Percentiles rank a stretch among this genome's conserved stretches.
These are phyloP conservation scores for Patellifolia procumbens DNA, from an alignment of 179 eudicot species.

Conservation along the genomic window DNA sequence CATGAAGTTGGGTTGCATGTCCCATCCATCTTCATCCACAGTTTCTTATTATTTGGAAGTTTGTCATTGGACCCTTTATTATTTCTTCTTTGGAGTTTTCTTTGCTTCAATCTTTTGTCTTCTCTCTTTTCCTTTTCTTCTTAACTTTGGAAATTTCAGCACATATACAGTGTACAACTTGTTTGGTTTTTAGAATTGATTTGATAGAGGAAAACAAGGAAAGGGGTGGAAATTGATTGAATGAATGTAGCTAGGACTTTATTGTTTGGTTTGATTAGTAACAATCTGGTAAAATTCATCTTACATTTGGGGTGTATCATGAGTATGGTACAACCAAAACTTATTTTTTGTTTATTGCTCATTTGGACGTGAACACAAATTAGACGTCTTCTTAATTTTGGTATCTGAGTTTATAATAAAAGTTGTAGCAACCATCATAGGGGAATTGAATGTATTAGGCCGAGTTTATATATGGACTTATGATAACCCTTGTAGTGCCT, in stretches of 20 bases:
- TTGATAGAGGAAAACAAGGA: neutral
- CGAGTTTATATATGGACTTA: no score
- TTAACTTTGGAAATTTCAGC: neutral
- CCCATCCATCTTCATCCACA: neutral
- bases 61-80: neutral
- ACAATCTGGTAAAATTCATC: no score
- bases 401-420: no score
- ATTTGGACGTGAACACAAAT: no score
- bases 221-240: neutral
- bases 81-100: neutral
- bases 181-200: neutral
- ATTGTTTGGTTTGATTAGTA: neutral
- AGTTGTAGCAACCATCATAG: no score
- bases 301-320: no score
- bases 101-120: neutral
- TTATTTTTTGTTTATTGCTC: no score
- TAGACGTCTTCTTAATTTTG: no score
- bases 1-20: slow-evolving; percentile 10
- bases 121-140: neutral
- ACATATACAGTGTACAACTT: neutral
- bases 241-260: neutral
- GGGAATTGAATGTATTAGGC: no score
- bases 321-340: no score
- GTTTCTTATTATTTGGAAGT: neutral
- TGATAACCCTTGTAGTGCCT: no score